Evolutionary conservation across 2,329 filamentous ascomycete genomes (phyloP).

Genomic region (Fusarium hainanense): DNA sequence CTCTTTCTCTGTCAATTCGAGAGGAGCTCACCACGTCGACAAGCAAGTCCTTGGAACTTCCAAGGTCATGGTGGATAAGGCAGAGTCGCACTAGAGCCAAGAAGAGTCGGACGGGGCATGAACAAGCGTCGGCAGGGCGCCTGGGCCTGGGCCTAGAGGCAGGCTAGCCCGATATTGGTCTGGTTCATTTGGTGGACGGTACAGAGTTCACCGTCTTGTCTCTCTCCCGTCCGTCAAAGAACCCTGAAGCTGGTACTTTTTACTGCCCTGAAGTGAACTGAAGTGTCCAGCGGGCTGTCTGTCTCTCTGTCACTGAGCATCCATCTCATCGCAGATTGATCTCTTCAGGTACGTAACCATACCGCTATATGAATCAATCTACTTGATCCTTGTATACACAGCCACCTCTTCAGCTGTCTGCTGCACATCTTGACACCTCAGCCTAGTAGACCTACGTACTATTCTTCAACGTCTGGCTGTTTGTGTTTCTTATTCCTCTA

Average conservation of each 20-base stretch:
- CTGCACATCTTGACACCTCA: constrained; percentile 5
- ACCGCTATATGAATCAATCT: constrained; percentile 26
- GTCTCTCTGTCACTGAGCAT: not conserved
- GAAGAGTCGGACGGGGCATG: constrained; percentile 35
- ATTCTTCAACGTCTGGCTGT: constrained; percentile 1
- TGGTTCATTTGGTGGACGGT: constrained; percentile 6
- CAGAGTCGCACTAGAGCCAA: constrained; percentile 34
- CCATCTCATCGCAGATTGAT: constrained; percentile 14
- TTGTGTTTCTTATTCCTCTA: constrained; percentile 1
- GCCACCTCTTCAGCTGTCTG: constrained; percentile 3
- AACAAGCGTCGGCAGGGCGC: constrained; percentile 39
- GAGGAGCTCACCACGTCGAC: constrained; percentile 26
- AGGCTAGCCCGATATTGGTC: constrained; percentile 30
- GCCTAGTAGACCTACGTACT: not conserved
- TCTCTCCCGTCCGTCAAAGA: not conserved
- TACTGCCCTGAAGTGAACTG: not conserved
- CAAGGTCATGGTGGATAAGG: constrained; percentile 32
- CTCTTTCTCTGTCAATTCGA: constrained; percentile 1
- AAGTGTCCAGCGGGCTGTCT: not conserved
- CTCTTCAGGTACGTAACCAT: constrained; percentile 29
- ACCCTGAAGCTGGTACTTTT: constrained; percentile 9
- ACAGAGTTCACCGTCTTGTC: constrained; percentile 15
- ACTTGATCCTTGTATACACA: constrained; percentile 1
- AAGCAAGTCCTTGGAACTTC: constrained; percentile 33
- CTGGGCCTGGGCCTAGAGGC: constrained; percentile 39